Percentiles rank a stretch among this genome's conserved stretches.
These are phyloP conservation scores for Peniophora sp. DNA, from an alignment of 1,284 basidiomycete species.

Conservation along the genomic window DNA sequence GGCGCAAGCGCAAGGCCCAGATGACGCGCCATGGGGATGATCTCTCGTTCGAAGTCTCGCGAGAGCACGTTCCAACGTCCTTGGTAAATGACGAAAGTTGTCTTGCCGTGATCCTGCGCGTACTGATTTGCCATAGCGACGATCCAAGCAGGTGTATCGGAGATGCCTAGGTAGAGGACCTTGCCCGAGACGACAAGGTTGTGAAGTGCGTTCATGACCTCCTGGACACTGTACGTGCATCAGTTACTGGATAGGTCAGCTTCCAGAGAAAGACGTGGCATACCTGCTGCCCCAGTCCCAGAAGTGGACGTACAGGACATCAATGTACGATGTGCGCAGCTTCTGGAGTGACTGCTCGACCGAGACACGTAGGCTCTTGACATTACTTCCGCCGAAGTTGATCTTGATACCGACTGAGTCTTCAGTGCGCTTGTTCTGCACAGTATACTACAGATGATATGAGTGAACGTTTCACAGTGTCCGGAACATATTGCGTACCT, in stretches of 20 bases:
- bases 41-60: conserved; percentile 51
- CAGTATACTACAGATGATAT: conserved; percentile 19
- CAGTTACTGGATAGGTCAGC: conserved; percentile 14
- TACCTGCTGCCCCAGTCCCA: conserved; percentile 40
- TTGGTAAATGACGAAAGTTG: conserved; percentile 52
- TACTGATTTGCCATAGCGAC: conserved; percentile 46
- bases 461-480: conserved; percentile 13
- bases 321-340: conserved; percentile 35
- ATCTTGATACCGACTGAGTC: conserved; percentile 15
- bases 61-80: conserved; percentile 42
- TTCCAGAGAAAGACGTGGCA: conserved; percentile 19
- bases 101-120: conserved; percentile 37
- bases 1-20: conserved; percentile 14
- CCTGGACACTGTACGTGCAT: conserved; percentile 29
- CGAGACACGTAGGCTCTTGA: conserved; percentile 23
- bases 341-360: conserved; percentile 32
- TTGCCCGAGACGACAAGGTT: conserved; percentile 26
- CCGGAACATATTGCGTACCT: conserved; percentile 25
- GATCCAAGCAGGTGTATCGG: conserved; percentile 48
- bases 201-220: conserved; percentile 41
- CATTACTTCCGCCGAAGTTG: conserved; percentile 28
- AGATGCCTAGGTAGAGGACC: conserved; percentile 29
- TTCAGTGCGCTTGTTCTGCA: conserved; percentile 11
- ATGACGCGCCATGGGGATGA: conserved; percentile 45
- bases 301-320: conserved; percentile 22